These are phyloP conservation scores for Coprinopsis sp. DNA, from an alignment of 768 basidiomycete species.

Conservation along the genomic window DNA sequence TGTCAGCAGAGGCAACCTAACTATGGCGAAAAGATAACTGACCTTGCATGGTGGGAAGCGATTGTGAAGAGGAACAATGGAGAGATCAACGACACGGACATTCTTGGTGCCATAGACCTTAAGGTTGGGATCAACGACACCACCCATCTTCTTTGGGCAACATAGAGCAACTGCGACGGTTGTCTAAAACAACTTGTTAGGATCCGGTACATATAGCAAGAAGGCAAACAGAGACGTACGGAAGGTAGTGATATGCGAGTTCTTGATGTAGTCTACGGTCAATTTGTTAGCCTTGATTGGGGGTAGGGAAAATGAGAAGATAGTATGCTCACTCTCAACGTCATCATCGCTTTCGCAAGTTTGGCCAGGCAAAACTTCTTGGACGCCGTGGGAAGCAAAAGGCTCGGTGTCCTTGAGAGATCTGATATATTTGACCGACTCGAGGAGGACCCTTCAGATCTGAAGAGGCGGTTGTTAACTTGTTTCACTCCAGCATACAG, in stretches of 20 bases:
- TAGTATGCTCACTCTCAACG: conserved; percentile 22
- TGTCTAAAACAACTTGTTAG: conserved; percentile 29
- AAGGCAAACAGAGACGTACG: conserved; percentile 14
- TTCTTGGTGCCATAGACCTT: conserved; percentile 58
- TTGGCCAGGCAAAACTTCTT: conserved; percentile 31
- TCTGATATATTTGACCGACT: conserved; percentile 30
- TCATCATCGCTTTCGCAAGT: conserved; percentile 27
- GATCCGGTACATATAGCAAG: not conserved
- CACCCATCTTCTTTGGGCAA: conserved; percentile 44
- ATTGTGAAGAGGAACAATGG: conserved; percentile 49
- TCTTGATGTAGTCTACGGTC: conserved; percentile 20
- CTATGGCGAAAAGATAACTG: conserved; percentile 3
- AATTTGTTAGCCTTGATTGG: not conserved
- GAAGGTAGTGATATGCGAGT: conserved; percentile 20
- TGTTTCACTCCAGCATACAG: no score
- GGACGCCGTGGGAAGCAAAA: conserved; percentile 15
- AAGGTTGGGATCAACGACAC: conserved; percentile 46
- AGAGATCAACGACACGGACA: conserved; percentile 52
- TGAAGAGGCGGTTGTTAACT: conserved; percentile 1
- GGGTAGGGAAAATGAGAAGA: not conserved
- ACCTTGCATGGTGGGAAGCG: conserved; percentile 44
- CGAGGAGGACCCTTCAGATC: conserved; percentile 30
- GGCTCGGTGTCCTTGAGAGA: conserved; percentile 23
- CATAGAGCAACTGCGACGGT: conserved; percentile 48
- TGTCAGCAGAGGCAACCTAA: not conserved